Conservation (phyloP, 768 basidiomycete species). For the Pisolithus sp. region DNA sequence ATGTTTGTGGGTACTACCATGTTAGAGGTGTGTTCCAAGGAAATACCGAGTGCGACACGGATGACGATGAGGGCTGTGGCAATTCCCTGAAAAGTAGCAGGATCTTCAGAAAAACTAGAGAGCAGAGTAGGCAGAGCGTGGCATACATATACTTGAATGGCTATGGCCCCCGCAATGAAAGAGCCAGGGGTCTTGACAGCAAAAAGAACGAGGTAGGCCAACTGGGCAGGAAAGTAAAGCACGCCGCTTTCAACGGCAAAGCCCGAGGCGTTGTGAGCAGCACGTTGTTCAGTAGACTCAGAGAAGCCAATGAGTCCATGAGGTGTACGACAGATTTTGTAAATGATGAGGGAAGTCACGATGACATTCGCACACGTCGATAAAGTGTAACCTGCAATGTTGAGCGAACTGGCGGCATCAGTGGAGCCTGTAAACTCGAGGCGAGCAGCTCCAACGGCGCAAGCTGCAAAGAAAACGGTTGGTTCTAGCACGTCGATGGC, state of each 20-base stretch:
- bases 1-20: conserved; percentile 16
- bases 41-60: conserved; percentile 28
- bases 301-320: conserved; percentile 6
- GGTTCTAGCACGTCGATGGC: not conserved
- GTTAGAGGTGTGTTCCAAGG: conserved; percentile 18
- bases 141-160: conserved; percentile 36
- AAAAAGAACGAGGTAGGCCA: conserved; percentile 35
- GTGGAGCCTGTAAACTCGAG: conserved; percentile 5
- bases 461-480: conserved; percentile 15
- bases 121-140: not conserved
- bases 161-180: conserved; percentile 29
- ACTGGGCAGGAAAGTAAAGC: conserved; percentile 33
- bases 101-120: not conserved
- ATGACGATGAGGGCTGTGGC: conserved; percentile 32
- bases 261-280: conserved; percentile 21
- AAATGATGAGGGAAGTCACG: conserved; percentile 36
- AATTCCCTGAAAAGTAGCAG: conserved; percentile 20
- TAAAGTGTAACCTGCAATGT: no score
- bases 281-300: conserved; percentile 8
- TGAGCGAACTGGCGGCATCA: no score
- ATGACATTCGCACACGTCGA: conserved; percentile 14
- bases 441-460: conserved; percentile 22
- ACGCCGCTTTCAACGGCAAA: conserved; percentile 36
- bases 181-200: conserved; percentile 27
- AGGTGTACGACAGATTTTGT: conserved; percentile 30